Conservation (phyloP, 176 grass and related monocot genomes). For the Olyra latifolia region DNA sequence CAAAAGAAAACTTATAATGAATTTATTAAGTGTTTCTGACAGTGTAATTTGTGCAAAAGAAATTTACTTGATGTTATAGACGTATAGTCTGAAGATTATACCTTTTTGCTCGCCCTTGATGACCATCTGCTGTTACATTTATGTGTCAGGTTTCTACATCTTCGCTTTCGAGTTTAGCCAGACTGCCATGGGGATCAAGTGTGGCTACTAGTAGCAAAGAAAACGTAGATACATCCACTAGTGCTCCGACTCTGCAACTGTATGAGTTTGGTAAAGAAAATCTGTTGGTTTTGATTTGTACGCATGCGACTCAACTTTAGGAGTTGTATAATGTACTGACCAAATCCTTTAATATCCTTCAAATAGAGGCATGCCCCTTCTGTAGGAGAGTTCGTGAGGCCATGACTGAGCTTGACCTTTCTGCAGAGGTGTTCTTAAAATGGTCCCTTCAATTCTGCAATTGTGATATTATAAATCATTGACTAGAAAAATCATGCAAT, state of each 20-base stretch:
- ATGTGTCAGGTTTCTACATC: constrained; percentile 60
- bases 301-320: background rate
- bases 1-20: background rate
- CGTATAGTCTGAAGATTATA: too few relatives aligned
- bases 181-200: constrained; percentile 85
- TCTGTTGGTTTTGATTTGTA: constrained; percentile 3
- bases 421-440: constrained; percentile 53
- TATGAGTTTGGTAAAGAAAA: constrained; percentile 89
- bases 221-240: background rate
- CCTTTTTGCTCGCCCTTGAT: background rate
- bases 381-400: constrained; percentile 95
- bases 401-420: constrained; percentile 91
- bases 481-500: background rate
- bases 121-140: background rate
- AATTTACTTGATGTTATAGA: background rate
- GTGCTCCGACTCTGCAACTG: constrained; percentile 55
- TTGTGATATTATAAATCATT: background rate
- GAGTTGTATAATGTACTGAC: constrained; percentile 15
- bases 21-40: background rate
- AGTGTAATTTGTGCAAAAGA: background rate
- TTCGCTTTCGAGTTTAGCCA: constrained; percentile 84
- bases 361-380: constrained; percentile 92
- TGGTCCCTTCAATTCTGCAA: background rate
- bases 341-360: constrained; percentile 22
- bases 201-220: constrained; percentile 38